These are phyloP conservation scores for Pyrenophora tritici-repentis DNA, from an alignment of 2,329 filamentous ascomycete genomes.

Conservation along the genomic window DNA sequence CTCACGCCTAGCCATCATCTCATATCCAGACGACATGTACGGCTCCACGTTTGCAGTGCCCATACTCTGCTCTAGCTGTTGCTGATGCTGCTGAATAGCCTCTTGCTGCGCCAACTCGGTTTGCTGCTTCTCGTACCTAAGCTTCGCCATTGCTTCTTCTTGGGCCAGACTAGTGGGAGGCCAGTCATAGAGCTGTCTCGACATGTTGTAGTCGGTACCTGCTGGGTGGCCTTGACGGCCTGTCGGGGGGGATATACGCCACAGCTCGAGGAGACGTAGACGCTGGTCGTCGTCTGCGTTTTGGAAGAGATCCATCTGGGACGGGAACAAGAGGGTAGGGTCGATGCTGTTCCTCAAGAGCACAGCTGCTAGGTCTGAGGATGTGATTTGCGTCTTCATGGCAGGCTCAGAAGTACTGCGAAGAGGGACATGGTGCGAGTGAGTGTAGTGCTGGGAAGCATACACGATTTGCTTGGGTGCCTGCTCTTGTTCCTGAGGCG, in stretches of 20 bases:
- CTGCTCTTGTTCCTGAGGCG: constrained; percentile 24
- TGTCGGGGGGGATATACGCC: constrained; percentile 75
- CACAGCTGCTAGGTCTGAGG: constrained; percentile 59
- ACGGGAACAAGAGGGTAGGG: constrained; percentile 68
- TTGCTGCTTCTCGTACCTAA: constrained; percentile 63
- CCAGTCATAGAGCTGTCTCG: constrained; percentile 55
- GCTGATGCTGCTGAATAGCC: constrained; percentile 35
- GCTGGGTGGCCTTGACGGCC: constrained; percentile 40
- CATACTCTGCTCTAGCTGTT: constrained; percentile 39
- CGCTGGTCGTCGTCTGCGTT: constrained; percentile 74
- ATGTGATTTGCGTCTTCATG: constrained; percentile 37
- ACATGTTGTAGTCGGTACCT: constrained; percentile 53
- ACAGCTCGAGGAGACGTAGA: constrained; percentile 77
- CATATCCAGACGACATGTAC: constrained; percentile 84
- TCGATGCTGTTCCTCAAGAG: constrained; percentile 72
- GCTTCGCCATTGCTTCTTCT: constrained; percentile 60
- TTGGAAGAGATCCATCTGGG: constrained; percentile 79
- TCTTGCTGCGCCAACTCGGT: constrained; percentile 33
- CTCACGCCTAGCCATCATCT: constrained; percentile 68
- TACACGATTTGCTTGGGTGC: constrained; percentile 64
- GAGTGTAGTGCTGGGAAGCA: constrained; percentile 82
- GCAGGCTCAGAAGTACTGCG: constrained; percentile 37
- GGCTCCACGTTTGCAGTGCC: constrained; percentile 64
- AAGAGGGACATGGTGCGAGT: constrained; percentile 69
- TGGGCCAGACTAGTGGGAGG: constrained; percentile 59